Conservation (phyloP, 768 basidiomycete species). For the Pisolithus microcarpus region DNA sequence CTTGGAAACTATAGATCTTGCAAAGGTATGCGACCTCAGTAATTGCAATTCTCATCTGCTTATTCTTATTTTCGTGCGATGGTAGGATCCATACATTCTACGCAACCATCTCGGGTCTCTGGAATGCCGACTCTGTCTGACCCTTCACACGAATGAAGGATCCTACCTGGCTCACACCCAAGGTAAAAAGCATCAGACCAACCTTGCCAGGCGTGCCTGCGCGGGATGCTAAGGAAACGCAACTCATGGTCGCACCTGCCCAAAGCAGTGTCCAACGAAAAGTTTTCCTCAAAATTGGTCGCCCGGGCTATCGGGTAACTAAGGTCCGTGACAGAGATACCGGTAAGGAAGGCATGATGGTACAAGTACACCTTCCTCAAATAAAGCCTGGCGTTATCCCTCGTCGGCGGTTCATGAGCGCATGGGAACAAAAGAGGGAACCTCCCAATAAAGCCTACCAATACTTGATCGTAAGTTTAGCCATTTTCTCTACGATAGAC, state of each 20-base stretch:
- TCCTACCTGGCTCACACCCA: conserved; percentile 99
- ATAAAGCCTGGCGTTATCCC: conserved; percentile 83
- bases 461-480: conserved; percentile 80
- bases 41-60: background rate
- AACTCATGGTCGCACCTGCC: conserved; percentile 80
- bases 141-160: conserved; percentile 98
- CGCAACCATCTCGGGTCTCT: conserved; percentile 97
- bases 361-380: conserved; percentile 93
- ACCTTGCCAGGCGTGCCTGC: conserved; percentile 95
- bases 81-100: conserved; percentile 93
- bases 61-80: conserved; percentile 5
- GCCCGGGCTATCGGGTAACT: conserved; percentile 92
- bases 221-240: conserved; percentile 91
- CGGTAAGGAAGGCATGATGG: conserved; percentile 94
- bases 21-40: conserved; percentile 55
- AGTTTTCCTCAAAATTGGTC: conserved; percentile 94
- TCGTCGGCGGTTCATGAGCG: conserved; percentile 89
- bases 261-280: conserved; percentile 81
- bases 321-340: conserved; percentile 91
- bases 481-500: background rate
- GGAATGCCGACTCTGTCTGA: conserved; percentile 96
- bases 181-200: conserved; percentile 99
- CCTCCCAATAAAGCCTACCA: conserved; percentile 95
- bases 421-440: conserved; percentile 95
- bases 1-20: conserved; percentile 94